Evolutionary conservation across 306 rosid genomes (phyloP), one percentile per base, ranked within the genome.

Genomic region (Ziziphus jujuba): DNA sequence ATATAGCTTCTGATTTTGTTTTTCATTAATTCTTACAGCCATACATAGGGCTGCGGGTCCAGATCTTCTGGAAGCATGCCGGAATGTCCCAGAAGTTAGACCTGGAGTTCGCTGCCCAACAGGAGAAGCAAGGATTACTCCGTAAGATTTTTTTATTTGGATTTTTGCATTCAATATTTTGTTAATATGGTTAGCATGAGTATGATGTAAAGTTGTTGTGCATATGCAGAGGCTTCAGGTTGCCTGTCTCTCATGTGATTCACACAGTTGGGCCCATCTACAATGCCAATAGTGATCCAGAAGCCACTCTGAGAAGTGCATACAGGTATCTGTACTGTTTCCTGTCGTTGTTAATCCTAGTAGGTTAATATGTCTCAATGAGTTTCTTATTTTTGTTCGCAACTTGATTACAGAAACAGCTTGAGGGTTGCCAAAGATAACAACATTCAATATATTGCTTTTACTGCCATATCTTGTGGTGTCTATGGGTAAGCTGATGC

Each of bases 381-480:
- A 9, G 5, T 49, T 13, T 2, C 44, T 61, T n/a, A n/a, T 19
- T 40, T 56, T 60, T 48, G 44, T 36, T 25, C 22, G 15, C 56
- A 24, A 57, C 54, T 60, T 56, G 72, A 40, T 77, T 72, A 47
- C 91, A 92, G 98, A 80, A 92, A 85, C 49, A 79, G 87, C 81
- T 77, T 92, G 85, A 80, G 72, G 75, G 77, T 92, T 70, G 96
- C 98, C 45, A 84, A 80, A 72, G 89, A 79, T 67, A 84, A 81
- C 79, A 79, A 61, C 80, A 78, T 92, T 78, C 85, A 74, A 64
- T 84, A 89, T 65, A 44, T 92, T 49, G 95, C 98, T 13, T 89
- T 92, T 80, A 82, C 96, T 50, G 98, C 98, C 52, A 85, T 92
- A 85, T 92, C 98, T 35, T 92, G 98, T 56, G 98, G 98, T 64